These are phyloP conservation scores for Daucus carota DNA, from an alignment of 129 eudicot genomes.

Conservation along the genomic window DH1_v3.0 NC_030384.2:42856001-42856500, in stretches of 20 bases:
- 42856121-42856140: background rate
- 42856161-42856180: background rate
- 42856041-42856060: too few relatives aligned
- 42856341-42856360: background rate
- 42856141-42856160: background rate
- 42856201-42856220: background rate
- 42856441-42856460: too few relatives aligned
- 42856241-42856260: background rate
- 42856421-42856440: too few relatives aligned
- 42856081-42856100: too few relatives aligned
- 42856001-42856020: too few relatives aligned
- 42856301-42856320: background rate
- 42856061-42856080: too few relatives aligned
- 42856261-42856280: conserved; percentile 2
- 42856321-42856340: background rate
- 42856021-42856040: too few relatives aligned
- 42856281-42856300: background rate
- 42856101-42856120: background rate
- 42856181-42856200: background rate
- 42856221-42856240: background rate
- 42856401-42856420: too few relatives aligned
- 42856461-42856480: too few relatives aligned
- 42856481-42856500: too few relatives aligned
- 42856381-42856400: too few relatives aligned
- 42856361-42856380: too few relatives aligned